phyloP scores from a whole-genome alignment of 129 eudicot species.

The Arctium lappa region DNA sequence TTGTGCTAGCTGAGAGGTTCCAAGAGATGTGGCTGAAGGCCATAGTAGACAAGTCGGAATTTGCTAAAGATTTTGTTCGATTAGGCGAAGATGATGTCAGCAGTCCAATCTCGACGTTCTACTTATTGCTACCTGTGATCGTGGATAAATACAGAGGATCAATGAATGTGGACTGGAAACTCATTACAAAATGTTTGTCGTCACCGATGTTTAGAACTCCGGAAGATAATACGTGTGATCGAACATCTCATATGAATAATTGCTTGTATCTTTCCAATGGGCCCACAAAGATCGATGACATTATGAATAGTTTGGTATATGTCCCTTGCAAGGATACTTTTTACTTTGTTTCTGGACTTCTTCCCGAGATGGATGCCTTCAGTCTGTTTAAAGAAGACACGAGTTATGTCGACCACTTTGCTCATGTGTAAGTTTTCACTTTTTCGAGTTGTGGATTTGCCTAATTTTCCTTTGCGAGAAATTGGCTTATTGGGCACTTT shows the following conservation, averaged over 20 bases:
- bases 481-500: neutral
- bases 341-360: slow-evolving; percentile 72
- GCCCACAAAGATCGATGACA: slow-evolving; percentile 34
- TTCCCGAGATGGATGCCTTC: slow-evolving; percentile 49
- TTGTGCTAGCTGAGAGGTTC: slow-evolving; percentile 59
- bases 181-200: slow-evolving; percentile 70
- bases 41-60: slow-evolving; percentile 69
- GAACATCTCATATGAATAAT: slow-evolving; percentile 6
- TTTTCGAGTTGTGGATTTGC: slow-evolving; percentile 9
- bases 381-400: slow-evolving; percentile 46
- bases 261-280: slow-evolving; percentile 75
- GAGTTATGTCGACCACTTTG: slow-evolving; percentile 54
- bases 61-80: slow-evolving; percentile 47
- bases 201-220: slow-evolving; percentile 69
- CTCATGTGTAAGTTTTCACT: slow-evolving; percentile 55
- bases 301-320: slow-evolving; percentile 72
- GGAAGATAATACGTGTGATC: slow-evolving; percentile 6
- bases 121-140: slow-evolving; percentile 75
- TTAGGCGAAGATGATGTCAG: slow-evolving; percentile 39
- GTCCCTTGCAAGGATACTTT: slow-evolving; percentile 73
- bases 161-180: slow-evolving; percentile 80
- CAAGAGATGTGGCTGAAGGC: slow-evolving; percentile 84
- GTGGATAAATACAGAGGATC: slow-evolving; percentile 14
- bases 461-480: slow-evolving; percentile 3
- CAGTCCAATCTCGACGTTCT: slow-evolving; percentile 46